These are phyloP conservation scores for Solanum arcanum DNA, from an alignment of 257 asterid species.

Conservation along the genomic window DNA sequence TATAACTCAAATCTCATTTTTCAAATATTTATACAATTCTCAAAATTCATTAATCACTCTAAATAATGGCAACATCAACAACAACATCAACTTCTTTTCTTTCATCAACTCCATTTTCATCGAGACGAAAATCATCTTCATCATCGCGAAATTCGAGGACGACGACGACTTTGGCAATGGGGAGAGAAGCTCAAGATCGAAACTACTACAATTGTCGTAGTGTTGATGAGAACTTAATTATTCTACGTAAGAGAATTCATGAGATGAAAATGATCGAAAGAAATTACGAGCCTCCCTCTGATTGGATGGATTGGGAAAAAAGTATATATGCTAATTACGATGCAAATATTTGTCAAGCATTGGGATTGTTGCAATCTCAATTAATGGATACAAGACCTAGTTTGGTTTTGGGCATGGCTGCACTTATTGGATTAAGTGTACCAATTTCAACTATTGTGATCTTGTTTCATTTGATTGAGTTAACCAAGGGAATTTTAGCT, in stretches of 20 bases:
- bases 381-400: constrained; percentile 28
- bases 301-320: constrained; percentile 43
- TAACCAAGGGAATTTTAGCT: not conserved
- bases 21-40: not conserved
- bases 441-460: constrained; percentile 6
- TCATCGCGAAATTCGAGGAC: not conserved
- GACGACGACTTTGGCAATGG: not conserved
- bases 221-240: constrained; percentile 22
- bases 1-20: not conserved
- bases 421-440: constrained; percentile 12
- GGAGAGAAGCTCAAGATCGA: constrained; percentile 3
- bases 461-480: constrained; percentile 10
- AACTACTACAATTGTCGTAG: not conserved
- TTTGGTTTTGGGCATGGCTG: constrained; percentile 17
- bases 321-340: constrained; percentile 2
- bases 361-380: constrained; percentile 19
- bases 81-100: not conserved
- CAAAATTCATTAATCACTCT: not conserved
- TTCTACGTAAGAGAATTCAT: constrained; percentile 19
- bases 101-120: not conserved
- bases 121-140: not conserved
- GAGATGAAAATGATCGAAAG: constrained; percentile 27
- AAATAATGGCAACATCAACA: constrained; percentile 1
- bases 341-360: constrained; percentile 13
- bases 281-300: constrained; percentile 16